Conservation (phyloP, 1,139 yeast genomes). For the Magnusiomyces sp. region DNA sequence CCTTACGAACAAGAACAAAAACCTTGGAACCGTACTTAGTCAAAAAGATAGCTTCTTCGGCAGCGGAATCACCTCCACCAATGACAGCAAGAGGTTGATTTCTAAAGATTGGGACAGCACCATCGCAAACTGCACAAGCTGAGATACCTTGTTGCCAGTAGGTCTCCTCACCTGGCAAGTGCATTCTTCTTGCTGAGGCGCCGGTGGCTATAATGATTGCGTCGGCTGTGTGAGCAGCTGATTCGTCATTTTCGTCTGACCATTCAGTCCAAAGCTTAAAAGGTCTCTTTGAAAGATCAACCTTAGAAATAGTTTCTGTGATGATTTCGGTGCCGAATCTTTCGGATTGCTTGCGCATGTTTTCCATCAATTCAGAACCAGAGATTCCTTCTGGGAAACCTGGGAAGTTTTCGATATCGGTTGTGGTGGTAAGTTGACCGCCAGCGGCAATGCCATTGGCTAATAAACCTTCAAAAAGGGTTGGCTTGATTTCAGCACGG, state of each 20-base stretch:
- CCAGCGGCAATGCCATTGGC: slow-evolving; percentile 99
- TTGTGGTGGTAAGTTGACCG: slow-evolving; percentile 96
- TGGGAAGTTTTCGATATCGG: slow-evolving; percentile 92
- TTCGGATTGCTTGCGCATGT: slow-evolving; percentile 80
- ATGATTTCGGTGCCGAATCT: slow-evolving; percentile 88
- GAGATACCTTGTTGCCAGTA: slow-evolving; percentile 99
- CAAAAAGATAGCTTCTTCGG: slow-evolving; percentile 94
- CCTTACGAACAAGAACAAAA: slow-evolving; percentile 86
- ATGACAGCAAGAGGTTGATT: slow-evolving; percentile 94
- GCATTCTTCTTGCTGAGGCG: slow-evolving; percentile 91
- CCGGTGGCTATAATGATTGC: slow-evolving; percentile 93
- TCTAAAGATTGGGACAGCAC: slow-evolving; percentile 97
- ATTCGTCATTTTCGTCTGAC: slow-evolving; percentile 83
- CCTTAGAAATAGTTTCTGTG: slow-evolving; percentile 89
- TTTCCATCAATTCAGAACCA: slow-evolving; percentile 84
- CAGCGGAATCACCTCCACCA: slow-evolving; percentile 99
- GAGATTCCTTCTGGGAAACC: slow-evolving; percentile 95
- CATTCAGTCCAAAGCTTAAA: slow-evolving; percentile 96
- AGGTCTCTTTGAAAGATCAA: slow-evolving; percentile 77
- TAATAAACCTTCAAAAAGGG: slow-evolving; percentile 87
- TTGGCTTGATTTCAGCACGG: slow-evolving; percentile 93
- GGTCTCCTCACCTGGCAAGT: slow-evolving; percentile 89
- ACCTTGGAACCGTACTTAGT: slow-evolving; percentile 97
- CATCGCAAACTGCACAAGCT: slow-evolving; percentile 99
- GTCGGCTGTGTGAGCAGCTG: slow-evolving; percentile 84